These are phyloP conservation scores for Cupressus sempervirens DNA, from an alignment of 75 land plant genomes.

Conservation along the genomic window DNA sequence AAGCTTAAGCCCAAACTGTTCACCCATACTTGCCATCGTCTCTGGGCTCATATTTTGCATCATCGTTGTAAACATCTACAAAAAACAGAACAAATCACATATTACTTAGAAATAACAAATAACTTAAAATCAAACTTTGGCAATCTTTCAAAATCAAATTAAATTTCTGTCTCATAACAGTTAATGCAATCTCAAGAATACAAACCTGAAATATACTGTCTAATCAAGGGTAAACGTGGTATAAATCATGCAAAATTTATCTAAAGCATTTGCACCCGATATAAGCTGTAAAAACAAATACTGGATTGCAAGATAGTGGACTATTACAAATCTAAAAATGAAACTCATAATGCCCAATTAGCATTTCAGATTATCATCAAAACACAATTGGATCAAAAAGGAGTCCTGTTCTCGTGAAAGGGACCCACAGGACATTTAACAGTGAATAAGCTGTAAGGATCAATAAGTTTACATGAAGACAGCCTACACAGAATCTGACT, in stretches of 20 bases:
- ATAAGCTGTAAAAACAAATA: background rate
- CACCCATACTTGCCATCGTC: conserved; percentile 87
- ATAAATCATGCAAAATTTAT: background rate
- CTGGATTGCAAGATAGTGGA: background rate
- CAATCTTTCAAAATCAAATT: background rate
- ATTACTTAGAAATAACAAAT: background rate
- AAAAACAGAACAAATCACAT: background rate
- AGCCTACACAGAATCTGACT: background rate
- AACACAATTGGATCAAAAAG: background rate
- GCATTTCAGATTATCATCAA: background rate
- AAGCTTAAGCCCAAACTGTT: conserved; percentile 84
- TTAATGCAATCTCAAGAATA: background rate
- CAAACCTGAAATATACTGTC: background rate
- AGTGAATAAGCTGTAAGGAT: background rate
- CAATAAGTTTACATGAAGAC: background rate
- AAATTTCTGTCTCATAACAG: background rate
- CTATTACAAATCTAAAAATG: background rate
- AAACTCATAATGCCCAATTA: background rate
- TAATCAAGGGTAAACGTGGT: background rate
- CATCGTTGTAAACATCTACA: conserved; percentile 89
- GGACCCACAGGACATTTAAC: background rate
- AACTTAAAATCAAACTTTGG: background rate
- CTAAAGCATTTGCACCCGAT: background rate
- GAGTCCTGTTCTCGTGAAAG: background rate
- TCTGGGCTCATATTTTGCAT: conserved; percentile 93